Evolutionary conservation across 495 filamentous ascomycete species (phyloP), one percentile per base, ranked within the genome.

Genomic region (Coniosporium apollinis): DNA sequence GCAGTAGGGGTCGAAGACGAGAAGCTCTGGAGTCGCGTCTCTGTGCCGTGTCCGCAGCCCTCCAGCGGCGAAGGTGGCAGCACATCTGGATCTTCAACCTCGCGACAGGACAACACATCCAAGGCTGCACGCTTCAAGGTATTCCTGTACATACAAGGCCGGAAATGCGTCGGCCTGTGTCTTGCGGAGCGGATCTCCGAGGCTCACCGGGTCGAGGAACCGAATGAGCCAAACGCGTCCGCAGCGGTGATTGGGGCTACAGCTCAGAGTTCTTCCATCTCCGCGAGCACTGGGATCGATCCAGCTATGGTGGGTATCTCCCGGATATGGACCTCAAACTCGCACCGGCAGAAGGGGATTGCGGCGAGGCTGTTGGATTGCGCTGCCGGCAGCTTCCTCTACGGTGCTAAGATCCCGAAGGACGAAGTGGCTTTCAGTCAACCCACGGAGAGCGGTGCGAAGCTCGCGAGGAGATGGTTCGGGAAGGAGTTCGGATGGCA

Each of bases 241-340:
- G 28, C 28, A 28, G 15, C 19, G 20, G 48, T 15, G 28, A 20
- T 13, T 22, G 31, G 19, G 14, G 34, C 26, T 26, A 3, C 30
- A 3, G 3, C 1, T 8, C 45, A 52, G 19, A 60, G 55, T 44
- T 68, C 67, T 36, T 48, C 55, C 19, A 47, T 57, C 22, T 43
- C 50, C 5, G 34, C 51, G 11, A 44, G 43, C 30, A 49, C 55
- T 10, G 54, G 58, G 22, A 43, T 35, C 5, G 14, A 61, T 26
- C 56, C 66, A 4, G 75, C 74, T 11, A 61, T 76, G 15, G 58
- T 81, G 26, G 76, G 76, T 2, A 65, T 82, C 25, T 71, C 75
- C n/a, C 69, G 76, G 8, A 79, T 82, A 41, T 82, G 76, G 76
- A 76, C 71, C 4, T 79, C 73, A 9, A 66, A 62, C 7, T 54